Conservation (phyloP, 75 land plant species). For the Cupressus sempervirens region DNA sequence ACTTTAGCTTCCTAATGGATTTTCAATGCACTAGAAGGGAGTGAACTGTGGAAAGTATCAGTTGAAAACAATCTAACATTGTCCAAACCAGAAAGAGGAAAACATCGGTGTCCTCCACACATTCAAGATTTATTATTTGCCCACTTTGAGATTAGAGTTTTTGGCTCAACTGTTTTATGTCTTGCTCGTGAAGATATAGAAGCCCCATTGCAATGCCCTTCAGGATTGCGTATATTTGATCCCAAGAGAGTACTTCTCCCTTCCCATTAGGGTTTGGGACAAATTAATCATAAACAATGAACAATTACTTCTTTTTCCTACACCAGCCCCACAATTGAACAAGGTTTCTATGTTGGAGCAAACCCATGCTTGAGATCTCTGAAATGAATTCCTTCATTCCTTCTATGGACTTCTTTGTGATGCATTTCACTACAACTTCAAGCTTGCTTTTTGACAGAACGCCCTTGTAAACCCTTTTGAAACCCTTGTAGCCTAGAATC, state of each 20-base stretch:
- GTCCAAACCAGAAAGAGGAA: too few relatives aligned
- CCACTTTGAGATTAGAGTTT: too few relatives aligned
- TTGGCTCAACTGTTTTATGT: too few relatives aligned
- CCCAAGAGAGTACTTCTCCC: constrained; percentile 3
- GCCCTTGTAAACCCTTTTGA: constrained; percentile 21
- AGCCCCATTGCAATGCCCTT: constrained; percentile 23
- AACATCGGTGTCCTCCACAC: too few relatives aligned
- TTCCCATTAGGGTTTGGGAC: background rate
- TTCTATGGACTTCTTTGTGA: constrained; percentile 22
- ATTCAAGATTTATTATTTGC: too few relatives aligned
- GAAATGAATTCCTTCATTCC: constrained; percentile 42
- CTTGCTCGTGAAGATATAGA: constrained; percentile 22
- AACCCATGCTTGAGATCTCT: constrained; percentile 36
- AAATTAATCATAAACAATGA: constrained; percentile 23
- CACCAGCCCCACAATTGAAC: constrained; percentile 45
- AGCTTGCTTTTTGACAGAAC: background rate
- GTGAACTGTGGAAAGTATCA: too few relatives aligned
- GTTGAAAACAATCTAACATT: too few relatives aligned
- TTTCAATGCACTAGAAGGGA: too few relatives aligned
- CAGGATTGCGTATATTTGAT: constrained; percentile 9
- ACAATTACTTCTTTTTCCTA: constrained; percentile 9
- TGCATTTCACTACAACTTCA: constrained; percentile 31
- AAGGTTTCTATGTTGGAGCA: constrained; percentile 41
- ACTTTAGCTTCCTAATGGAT: too few relatives aligned
- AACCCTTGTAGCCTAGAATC: constrained; percentile 15